Base-by-base conservation (phyloP, 371 early-diverging fungal species). In the Catenaria anguillulae region DNA sequence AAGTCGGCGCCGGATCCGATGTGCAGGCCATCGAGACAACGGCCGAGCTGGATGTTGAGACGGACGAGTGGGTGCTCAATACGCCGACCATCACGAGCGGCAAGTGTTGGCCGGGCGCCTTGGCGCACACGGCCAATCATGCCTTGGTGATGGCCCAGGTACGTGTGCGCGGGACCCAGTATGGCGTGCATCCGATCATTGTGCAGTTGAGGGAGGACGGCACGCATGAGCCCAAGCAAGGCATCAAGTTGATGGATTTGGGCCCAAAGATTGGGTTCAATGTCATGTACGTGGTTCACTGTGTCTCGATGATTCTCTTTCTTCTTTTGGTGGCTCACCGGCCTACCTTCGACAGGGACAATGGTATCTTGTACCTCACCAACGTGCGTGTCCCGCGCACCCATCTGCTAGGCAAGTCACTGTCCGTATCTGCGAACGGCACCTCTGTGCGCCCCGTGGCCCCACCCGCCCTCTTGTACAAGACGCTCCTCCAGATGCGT, bases 1-100 rank as follows among this genome's bases (percentile, higher is more conserved):
- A 71, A 45, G 61, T 70, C 23, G 71, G 69, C 10, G 72, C 68
- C 60, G 68, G 64, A 29, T 75, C 75, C 23, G 74, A 77, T 56
- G 74, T 77, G 19, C 65, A 67, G 36, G 74, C 73, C 34, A 63
- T 77, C 35, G 75, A 73, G 60, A 77, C 77, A 33, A 73, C 72
- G 15, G 77, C 77, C 13, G 75, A 75, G 8, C 77, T 64, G 55
- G 64, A 67, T 45, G 69, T 68, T 33, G 68, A 69, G 48, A 60
- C 67, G 29, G 67, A 71, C 19, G 67, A 70, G 61, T 75, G 55
- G 24, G 71, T 73, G 35, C 68, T 77, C 56, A 70, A 75, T 60
- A 70, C 77, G 4, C 75, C 75, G 37, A 64, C 65, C 1, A 52
- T 75, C 33, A 65, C 69, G 6, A 56, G 75, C 23, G 66, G 72